Percentiles rank a stretch among this genome's conserved stretches.
These are phyloP conservation scores for Purshia tridentata DNA, from an alignment of 306 rosid species.

Conservation along the genomic window DNA sequence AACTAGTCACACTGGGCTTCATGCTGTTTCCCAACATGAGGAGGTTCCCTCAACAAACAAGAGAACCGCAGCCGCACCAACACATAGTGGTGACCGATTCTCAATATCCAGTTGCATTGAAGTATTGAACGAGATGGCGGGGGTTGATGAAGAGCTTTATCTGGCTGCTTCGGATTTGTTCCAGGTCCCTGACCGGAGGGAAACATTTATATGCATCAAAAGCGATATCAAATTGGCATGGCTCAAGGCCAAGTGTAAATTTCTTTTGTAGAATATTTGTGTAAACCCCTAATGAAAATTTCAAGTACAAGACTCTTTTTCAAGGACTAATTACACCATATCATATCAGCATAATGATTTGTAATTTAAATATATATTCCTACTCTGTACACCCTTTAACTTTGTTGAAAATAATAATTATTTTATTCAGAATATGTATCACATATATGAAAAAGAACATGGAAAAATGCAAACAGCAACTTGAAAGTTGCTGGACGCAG, in stretches of 20 bases:
- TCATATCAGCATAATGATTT: too few relatives aligned
- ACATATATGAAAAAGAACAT: too few relatives aligned
- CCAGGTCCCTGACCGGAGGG: slow-evolving; percentile 6
- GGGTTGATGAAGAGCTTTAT: slow-evolving; percentile 1
- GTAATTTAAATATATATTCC: too few relatives aligned
- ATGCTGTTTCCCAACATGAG: background rate
- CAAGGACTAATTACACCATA: too few relatives aligned
- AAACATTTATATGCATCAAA: slow-evolving; percentile 13
- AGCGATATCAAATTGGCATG: slow-evolving; percentile 16
- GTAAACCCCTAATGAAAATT: too few relatives aligned
- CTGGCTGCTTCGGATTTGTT: slow-evolving; percentile 13
- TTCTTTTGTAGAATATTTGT: background rate
- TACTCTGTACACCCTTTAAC: too few relatives aligned
- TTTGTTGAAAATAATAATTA: too few relatives aligned
- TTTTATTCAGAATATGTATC: too few relatives aligned
- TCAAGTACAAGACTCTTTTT: too few relatives aligned
- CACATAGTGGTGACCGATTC: slow-evolving; percentile 3
- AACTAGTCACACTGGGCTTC: slow-evolving; percentile 5
- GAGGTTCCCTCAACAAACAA: background rate
- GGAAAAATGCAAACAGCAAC: too few relatives aligned
- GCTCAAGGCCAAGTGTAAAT: slow-evolving; percentile 13
- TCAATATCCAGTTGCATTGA: slow-evolving; percentile 9
- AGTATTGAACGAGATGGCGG: slow-evolving; percentile 13
- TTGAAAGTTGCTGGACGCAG: too few relatives aligned
- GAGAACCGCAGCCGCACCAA: background rate